These are phyloP conservation scores for Saccharomycopsis hybrid DNA, from an alignment of 1,139 yeast species.

Conservation along the genomic window DNA sequence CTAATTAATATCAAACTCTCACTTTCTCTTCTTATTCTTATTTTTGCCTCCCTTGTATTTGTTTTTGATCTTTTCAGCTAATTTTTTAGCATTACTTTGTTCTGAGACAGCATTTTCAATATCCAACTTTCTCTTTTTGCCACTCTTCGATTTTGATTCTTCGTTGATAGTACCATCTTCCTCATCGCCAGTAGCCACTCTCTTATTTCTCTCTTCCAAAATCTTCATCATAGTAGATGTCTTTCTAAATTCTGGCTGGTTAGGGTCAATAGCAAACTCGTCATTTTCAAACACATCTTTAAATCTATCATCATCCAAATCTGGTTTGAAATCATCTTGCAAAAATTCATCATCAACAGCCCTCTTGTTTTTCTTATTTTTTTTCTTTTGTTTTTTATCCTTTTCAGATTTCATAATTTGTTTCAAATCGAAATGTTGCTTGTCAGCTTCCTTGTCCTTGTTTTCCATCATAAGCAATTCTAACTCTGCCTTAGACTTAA, in stretches of 20 bases:
- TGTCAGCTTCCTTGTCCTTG: conserved; percentile 39
- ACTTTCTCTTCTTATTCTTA: conserved; percentile 24
- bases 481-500: conserved; percentile 57
- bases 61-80: conserved; percentile 37
- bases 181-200: conserved; percentile 30
- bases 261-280: conserved; percentile 88
- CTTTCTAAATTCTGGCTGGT: conserved; percentile 80
- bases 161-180: conserved; percentile 12
- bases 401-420: conserved; percentile 71
- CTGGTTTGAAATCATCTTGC: conserved; percentile 61
- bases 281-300: conserved; percentile 80
- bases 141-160: neutral
- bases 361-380: conserved; percentile 43
- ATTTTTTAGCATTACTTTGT: conserved; percentile 24
- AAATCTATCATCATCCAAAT: conserved; percentile 79
- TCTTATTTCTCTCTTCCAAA: conserved; percentile 64
- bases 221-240: conserved; percentile 83
- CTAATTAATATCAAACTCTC: neutral
- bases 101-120: conserved; percentile 16
- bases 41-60: conserved; percentile 26
- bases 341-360: conserved; percentile 38
- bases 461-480: conserved; percentile 74
- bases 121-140: conserved; percentile 10
- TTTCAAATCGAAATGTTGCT: conserved; percentile 70
- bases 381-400: conserved; percentile 40